Base-by-base conservation (phyloP, 371 early-diverging fungal species). In the Apophysomyces variabilis region DNA sequence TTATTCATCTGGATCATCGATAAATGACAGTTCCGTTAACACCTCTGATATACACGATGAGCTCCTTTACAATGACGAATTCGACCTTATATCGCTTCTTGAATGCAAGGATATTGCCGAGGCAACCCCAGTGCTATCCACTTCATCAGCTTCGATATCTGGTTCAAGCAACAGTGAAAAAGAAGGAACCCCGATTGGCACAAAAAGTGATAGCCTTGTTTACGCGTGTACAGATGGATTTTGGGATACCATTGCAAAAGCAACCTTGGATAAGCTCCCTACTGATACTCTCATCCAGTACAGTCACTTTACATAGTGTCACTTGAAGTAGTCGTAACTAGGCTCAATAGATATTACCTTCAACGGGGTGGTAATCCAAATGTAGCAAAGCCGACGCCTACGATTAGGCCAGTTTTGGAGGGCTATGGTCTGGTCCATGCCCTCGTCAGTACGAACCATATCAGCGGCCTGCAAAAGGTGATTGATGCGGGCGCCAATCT, bases 351-450 rank as follows among this genome's bases (percentile, higher is more conserved):
- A 13, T 76, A 74, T n/a, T 82, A 77, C 54, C 57, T 82, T 18
- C 71, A 70, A 3, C 78, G 83, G 16, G 83, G 80, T 16, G 83
- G 83, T 5, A 71, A 72, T 38, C 78, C 80, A 6, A 79, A 82
- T 61, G 78, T 82, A 5, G 79, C 83, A 38, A 79, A 82, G 36
- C 70, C 66, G 45, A 76, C 76, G 36, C 61, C 70, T 2, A 69
- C 74, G 18, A 57, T 74, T 46, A 73, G 73, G 56, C 56, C 58
- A 9, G 78, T 82, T 12, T 77, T 74, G 66, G 79, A 77, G 63
- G 83, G 83, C 12, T 77, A 79, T 57, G 67, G 79, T 37, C 66
- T 82, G 32, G 58, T 82, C 13, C 83, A 82, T 65, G 79, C 79
- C 4, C 38, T 79, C 12, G 61, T 79, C 44, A 70, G 69, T 14